Base-by-base conservation (phyloP, 495 filamentous ascomycete species). In the Collariella sp. region DNA sequence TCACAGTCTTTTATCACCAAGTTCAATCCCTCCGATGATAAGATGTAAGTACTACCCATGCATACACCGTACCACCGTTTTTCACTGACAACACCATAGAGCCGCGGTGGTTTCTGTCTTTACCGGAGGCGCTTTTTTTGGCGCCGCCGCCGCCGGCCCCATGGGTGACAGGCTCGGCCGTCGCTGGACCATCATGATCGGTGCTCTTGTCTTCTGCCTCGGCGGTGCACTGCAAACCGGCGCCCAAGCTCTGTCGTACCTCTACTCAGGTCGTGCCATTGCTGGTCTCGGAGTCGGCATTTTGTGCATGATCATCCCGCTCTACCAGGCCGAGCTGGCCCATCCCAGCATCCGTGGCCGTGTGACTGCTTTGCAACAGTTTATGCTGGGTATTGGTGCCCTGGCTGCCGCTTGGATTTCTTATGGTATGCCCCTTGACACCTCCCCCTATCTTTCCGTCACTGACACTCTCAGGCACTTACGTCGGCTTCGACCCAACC, bases 261-360 rank as follows among this genome's bases (percentile, higher is more conserved):
- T 53, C 33, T 53, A 53, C 42, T n/a, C 51, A 4, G 51, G 51
- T 22, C 51, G 51, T 1, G 7, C 33, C 22, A 26, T 53, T 10
- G 51, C 51, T 6, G 51, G 51, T 18, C 20, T 46, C 42, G 42
- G 51, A 0, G 51, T 53, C 34, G 51, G 51, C 42, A 11, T 39
- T 6, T 42, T 53, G 0, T 46, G 41, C 34, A 53, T 53, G 51
- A 53, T 53, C 4, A 34, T 53, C 2, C 51, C 51, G 2, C 42
- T 53, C 2, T 53, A 53, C 22, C 51, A 53, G 34, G 51, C 51
- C n/a, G 51, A 53, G 42, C 34, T 53, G 33, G 31, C 41, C 2
- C 51, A 53, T 40, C 51, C 51, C 33, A 39, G 33, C 42, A 53
- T 53, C 33, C 41, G 51, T 10, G 51, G 51, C 23, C 41, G 51